Base-by-base conservation (phyloP, 805 yeast species). In the Metschnikowia shivogae region DNA sequence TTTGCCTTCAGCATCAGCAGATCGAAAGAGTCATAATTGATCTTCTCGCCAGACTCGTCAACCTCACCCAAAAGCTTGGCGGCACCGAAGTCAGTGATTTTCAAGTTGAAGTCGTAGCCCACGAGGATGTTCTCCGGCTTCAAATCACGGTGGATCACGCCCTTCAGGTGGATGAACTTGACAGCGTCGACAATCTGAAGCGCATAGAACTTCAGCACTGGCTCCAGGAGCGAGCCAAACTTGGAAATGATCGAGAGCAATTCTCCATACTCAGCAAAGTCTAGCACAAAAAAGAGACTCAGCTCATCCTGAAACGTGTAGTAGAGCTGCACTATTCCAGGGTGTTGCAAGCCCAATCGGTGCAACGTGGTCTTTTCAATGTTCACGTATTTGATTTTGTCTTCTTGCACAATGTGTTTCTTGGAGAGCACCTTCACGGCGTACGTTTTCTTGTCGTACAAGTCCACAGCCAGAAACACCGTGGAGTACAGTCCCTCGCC, bases 81-180 rank as follows among this genome's bases (percentile, higher is more conserved):
- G n/a, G 98, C 96, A 9, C 99, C 99, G 64, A 93, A 93, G 66
- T 93, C 99, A 1, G 98, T 93, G 45, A 93, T 83, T 77, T 90
- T 89, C 48, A 93, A 68, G 57, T 87, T 83, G 78, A 90, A 88
- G 45, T 88, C 93, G 49, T 81, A 81, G 58, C 86, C 92, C 38
- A 93, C 77, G 54, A 92, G 64, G 39, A 92, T 86, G 60, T 92
- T 92, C 58, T 92, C 99, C 0, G 99, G 99, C 63, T 92, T 92
- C 57, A 93, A 69, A 65, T 93, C 99, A 50, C 99, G 74, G 62
- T 92, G 99, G 14, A 93, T 86, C 9, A 92, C 87, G 0, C 96
- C 97, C 54, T 81, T 84, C 46, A 80, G 78, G 61, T 93, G 98
- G 70, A 92, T 89, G 66, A 84, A 93, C 48, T 78, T 81, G 17